These are phyloP conservation scores for Penicillium verhagenii DNA, from an alignment of 495 filamentous ascomycete genomes.

Conservation along the genomic window DNA sequence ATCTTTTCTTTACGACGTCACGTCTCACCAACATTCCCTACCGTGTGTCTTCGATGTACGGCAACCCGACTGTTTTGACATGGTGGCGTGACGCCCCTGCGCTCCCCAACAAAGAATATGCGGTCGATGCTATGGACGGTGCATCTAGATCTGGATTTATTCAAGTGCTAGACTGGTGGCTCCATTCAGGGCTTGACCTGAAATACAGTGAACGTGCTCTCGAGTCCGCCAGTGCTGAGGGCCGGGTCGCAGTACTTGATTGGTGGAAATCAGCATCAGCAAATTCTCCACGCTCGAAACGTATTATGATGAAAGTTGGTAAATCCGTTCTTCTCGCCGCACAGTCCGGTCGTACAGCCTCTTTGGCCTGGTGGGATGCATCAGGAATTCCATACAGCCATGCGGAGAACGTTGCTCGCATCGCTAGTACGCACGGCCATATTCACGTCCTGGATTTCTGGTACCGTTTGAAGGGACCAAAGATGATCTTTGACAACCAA, in stretches of 20 bases:
- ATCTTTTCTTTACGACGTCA: conserved; percentile 79
- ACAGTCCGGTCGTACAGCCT: conserved; percentile 68
- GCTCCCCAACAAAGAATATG: conserved; percentile 76
- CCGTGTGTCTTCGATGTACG: conserved; percentile 81
- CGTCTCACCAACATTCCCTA: conserved; percentile 79
- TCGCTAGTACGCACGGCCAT: conserved; percentile 83
- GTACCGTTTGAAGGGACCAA: conserved; percentile 73
- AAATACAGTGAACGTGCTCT: conserved; percentile 83
- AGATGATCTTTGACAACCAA: conserved; percentile 85
- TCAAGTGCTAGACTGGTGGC: conserved; percentile 90
- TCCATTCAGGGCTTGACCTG: conserved; percentile 70
- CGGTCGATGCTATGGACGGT: conserved; percentile 77
- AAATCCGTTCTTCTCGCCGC: conserved; percentile 78
- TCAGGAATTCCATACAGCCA: conserved; percentile 72
- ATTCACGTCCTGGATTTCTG: conserved; percentile 81
- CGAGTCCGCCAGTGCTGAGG: conserved; percentile 79
- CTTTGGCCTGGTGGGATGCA: conserved; percentile 80
- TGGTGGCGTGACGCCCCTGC: conserved; percentile 82
- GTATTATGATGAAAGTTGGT: conserved; percentile 68
- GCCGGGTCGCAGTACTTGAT: conserved; percentile 77
- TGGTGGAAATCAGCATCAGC: conserved; percentile 78
- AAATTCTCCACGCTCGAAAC: conserved; percentile 23
- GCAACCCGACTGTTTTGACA: conserved; percentile 77
- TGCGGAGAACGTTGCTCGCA: conserved; percentile 73
- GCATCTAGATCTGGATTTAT: conserved; percentile 81